Percentiles rank a stretch among this genome's conserved stretches.
phyloP scores from a whole-genome alignment of 108 stramenopile species.

The Conticribra guillardii region DNA sequence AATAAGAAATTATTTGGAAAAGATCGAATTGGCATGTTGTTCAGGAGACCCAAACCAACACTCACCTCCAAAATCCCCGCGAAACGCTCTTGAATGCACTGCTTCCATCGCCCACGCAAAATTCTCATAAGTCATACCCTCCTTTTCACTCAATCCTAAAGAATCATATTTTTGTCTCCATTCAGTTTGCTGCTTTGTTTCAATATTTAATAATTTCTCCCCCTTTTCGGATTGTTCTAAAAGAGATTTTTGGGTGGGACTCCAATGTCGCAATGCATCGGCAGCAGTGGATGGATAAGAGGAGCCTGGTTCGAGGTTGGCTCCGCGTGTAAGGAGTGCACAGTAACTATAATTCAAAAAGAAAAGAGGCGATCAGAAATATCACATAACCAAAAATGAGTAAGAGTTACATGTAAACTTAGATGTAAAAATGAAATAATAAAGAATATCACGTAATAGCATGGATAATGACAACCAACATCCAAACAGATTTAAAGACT shows the following conservation, averaged over 20 bases:
- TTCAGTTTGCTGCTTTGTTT: slow-evolving; percentile 49
- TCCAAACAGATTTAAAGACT: not conserved
- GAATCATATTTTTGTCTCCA: slow-evolving; percentile 69
- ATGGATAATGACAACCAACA: too few species aligned
- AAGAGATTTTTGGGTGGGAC: slow-evolving; percentile 47
- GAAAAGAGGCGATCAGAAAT: not conserved
- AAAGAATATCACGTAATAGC: too few species aligned
- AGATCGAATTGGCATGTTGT: too few species aligned
- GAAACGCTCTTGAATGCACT: slow-evolving; percentile 78
- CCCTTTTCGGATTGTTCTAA: slow-evolving; percentile 50
- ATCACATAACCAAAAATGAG: too few species aligned
- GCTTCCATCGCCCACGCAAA: slow-evolving; percentile 87
- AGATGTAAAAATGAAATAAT: too few species aligned
- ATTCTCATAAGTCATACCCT: slow-evolving; percentile 60
- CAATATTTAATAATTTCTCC: slow-evolving; percentile 50
- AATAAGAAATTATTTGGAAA: too few species aligned
- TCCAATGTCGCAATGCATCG: slow-evolving; percentile 79
- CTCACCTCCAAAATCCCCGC: slow-evolving; percentile 58
- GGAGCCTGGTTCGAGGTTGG: slow-evolving; percentile 8
- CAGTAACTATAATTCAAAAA: slow-evolving; percentile 48
- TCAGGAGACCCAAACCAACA: not conserved
- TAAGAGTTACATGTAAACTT: too few species aligned
- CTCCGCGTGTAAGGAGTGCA: slow-evolving; percentile 39
- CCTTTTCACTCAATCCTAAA: slow-evolving; percentile 7
- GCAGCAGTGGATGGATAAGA: slow-evolving; percentile 70